Percentiles rank a stretch among this genome's conserved stretches.
Conservation (phyloP, 495 filamentous ascomycete genomes). For the Neurospora sp. region DNA sequence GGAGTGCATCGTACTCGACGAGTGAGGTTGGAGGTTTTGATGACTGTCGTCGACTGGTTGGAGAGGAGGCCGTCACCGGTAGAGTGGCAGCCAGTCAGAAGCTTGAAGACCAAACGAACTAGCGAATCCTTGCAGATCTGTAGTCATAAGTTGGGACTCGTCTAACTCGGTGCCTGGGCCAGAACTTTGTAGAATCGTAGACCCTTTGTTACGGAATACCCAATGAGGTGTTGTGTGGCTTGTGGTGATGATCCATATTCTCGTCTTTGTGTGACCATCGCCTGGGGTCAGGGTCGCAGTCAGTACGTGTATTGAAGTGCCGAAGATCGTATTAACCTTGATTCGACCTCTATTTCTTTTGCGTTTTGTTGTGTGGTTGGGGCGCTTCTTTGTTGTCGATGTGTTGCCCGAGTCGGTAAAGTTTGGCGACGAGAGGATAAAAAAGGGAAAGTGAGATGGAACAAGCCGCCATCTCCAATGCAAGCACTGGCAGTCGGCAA, state of each 20-base stretch:
- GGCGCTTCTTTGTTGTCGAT: background rate
- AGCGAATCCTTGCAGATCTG: background rate
- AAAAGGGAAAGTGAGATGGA: background rate
- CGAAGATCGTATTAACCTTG: background rate
- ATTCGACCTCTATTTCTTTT: background rate
- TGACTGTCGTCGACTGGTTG: background rate
- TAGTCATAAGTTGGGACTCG: background rate
- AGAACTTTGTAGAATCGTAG: background rate
- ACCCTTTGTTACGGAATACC: background rate
- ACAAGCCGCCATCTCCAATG: accelerated
- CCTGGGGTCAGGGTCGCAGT: background rate
- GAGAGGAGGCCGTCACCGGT: background rate
- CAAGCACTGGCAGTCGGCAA: background rate
- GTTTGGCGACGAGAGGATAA: background rate
- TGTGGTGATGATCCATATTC: background rate
- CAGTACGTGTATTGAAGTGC: background rate
- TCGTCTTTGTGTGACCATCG: background rate
- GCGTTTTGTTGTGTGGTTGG: background rate
- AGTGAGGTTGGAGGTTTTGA: background rate
- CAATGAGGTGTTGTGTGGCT: background rate
- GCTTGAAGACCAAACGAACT: background rate
- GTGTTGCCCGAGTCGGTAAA: background rate
- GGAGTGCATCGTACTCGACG: background rate
- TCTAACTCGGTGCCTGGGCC: background rate
- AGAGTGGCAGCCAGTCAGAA: background rate